Evolutionary conservation across 2,329 filamentous ascomycete genomes (phyloP), one percentile per base, ranked within the genome.

Genomic region (Paracamarosporium sp.): DNA sequence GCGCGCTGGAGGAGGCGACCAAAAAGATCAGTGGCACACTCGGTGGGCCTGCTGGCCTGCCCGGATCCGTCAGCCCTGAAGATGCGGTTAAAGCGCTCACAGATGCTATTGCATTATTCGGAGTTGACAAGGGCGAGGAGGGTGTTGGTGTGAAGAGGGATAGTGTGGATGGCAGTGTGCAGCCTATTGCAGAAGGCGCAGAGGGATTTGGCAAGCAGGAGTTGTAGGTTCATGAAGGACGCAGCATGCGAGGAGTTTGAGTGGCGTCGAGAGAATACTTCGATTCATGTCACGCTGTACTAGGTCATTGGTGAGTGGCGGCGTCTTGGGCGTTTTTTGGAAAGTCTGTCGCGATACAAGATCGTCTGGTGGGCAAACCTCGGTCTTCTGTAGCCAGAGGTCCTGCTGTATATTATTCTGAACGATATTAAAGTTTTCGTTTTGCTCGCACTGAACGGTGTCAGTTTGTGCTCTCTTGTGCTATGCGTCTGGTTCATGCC

Each of bases 1-100:
- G 88, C 53, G 90, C 93, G 61, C 90, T 93, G 0, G 92, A 97
- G 78, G 89, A 92, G 44, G 84, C 85, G 0, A 82, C 96, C n/a
- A 85, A 83, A 74, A 79, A 78, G 62, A 80, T 76, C 44, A 60
- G 60, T 25, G 56, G 52, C 6, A 65, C 62, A 13, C 58, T 76
- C 9, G 67, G 71, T 28, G 74, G 71, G n/a, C 45, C 45, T 17
- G 65, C 67, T 27, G 74, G 73, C 4, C 58, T 74, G 1, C 70
- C 71, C 0, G 73, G 73, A n/a, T 59, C 64, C 7, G 58, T 75
- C 61, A 69, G 58, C 50, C 61, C 65, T 22, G 73, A 76, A 47
- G 73, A 76, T 15, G 73, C 72, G 6, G 63, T 76, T 6, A 57
- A 60, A 13, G 70, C 67, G n/a, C 61, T 76, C n/a, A 67, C 67